Percentiles rank a stretch among this genome's conserved stretches.
Evolutionary conservation across 2,329 filamentous ascomycete genomes (phyloP).

Genomic region (Scopulariopsis brevicaulis): DNA sequence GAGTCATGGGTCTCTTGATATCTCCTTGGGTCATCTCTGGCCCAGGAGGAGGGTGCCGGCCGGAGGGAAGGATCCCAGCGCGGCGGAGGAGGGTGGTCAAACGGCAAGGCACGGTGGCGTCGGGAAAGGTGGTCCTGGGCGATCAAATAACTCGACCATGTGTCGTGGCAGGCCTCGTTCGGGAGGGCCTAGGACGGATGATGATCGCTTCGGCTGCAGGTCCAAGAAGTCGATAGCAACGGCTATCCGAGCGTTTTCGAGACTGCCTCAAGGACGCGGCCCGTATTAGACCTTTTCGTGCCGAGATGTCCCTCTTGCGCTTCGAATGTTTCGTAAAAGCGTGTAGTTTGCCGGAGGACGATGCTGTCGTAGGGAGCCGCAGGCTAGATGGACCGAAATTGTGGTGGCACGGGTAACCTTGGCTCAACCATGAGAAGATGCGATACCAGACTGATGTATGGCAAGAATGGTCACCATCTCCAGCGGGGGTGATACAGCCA

Average conservation of each 20-base stretch:
- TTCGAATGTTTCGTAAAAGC: not conserved
- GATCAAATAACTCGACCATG: not conserved
- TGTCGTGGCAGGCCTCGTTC: not conserved
- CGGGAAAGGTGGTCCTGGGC: not conserved
- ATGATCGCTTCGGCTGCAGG: not conserved
- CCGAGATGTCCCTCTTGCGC: not conserved
- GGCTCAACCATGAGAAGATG: not conserved
- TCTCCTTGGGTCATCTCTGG: slow-evolving; percentile 3
- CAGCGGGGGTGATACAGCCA: not conserved
- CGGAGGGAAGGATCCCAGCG: not conserved
- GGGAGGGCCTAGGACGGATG: not conserved
- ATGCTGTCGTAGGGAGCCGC: not conserved
- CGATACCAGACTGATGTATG: not conserved
- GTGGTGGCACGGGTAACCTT: not conserved
- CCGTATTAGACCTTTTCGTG: not conserved
- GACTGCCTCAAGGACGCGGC: not conserved
- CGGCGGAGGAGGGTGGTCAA: not conserved
- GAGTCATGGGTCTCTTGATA: not conserved
- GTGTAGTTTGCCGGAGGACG: not conserved
- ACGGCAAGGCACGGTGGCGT: not conserved
- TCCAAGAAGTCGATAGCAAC: not conserved
- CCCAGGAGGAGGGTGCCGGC: not conserved
- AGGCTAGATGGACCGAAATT: not conserved
- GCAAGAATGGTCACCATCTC: not conserved
- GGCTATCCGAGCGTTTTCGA: not conserved